These are phyloP conservation scores for Trichophyton equinum DNA, from an alignment of 2,329 filamentous ascomycete genomes.

Conservation along the genomic window DNA sequence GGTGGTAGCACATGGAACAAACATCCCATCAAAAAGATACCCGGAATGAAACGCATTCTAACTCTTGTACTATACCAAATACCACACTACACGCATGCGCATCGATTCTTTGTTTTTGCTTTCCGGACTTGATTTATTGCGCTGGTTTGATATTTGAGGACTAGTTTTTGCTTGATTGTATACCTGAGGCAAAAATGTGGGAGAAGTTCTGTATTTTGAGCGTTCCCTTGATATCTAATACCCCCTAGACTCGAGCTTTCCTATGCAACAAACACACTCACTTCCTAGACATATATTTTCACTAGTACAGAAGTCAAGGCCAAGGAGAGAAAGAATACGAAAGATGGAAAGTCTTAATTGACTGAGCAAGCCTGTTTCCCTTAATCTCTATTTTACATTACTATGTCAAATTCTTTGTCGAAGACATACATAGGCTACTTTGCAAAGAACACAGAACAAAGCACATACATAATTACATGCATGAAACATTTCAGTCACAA, in stretches of 20 bases:
- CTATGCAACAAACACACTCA: too few relatives aligned
- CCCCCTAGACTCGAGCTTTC: neutral
- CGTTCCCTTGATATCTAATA: neutral
- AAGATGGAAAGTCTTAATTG: too few relatives aligned
- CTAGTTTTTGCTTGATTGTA: neutral
- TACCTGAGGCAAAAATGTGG: neutral
- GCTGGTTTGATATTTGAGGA: neutral
- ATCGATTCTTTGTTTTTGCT: neutral
- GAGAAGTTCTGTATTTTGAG: neutral
- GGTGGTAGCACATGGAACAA: neutral
- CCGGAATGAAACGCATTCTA: constrained; percentile 1
- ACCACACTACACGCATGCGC: neutral
- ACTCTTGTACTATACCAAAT: neutral
- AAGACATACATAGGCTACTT: neutral
- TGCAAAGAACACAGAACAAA: too few relatives aligned
- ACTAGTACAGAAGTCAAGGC: too few relatives aligned
- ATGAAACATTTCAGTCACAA: neutral
- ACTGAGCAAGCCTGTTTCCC: neutral
- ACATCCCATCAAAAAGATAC: neutral
- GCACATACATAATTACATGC: neutral
- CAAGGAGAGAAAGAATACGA: too few relatives aligned
- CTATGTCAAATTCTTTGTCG: neutral
- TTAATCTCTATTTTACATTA: neutral
- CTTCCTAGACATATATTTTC: too few relatives aligned
- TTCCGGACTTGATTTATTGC: neutral